phyloP scores from a whole-genome alignment of 225 moss, liverwort and hornwort species.

The Physcomitrellopsis africana region DNA sequence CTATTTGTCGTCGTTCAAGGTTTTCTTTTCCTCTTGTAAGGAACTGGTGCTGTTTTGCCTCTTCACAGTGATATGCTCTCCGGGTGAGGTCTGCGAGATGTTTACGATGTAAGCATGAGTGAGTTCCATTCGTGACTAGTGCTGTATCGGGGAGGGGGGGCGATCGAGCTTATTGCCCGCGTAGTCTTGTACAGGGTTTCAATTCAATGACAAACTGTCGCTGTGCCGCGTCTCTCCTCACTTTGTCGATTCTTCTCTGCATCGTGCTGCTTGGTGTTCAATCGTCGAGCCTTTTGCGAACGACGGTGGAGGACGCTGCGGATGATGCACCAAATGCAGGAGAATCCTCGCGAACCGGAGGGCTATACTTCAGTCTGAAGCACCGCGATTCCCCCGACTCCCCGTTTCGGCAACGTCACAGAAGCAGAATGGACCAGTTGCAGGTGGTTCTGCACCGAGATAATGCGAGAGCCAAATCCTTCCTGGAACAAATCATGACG shows the following conservation, averaged over 20 bases:
- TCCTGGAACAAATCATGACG: slow-evolving; percentile 19
- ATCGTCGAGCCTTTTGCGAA: background rate
- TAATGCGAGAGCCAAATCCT: slow-evolving; percentile 22
- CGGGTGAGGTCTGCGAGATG: no score
- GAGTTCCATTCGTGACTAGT: no score
- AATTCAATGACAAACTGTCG: slow-evolving; percentile 23
- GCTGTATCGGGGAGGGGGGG: no score
- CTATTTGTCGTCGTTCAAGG: no score
- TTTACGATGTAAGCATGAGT: no score
- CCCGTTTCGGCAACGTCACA: slow-evolving; percentile 37
- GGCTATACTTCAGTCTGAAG: slow-evolving; percentile 37
- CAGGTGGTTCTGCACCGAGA: slow-evolving; percentile 34
- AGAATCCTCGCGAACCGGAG: background rate
- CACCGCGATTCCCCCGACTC: slow-evolving; percentile 48
- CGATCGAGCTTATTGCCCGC: no score
- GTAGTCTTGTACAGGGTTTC: no score
- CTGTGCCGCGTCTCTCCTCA: slow-evolving; percentile 10
- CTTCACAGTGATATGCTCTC: no score
- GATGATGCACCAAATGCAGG: background rate
- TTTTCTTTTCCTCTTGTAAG: no score
- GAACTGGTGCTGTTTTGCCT: no score
- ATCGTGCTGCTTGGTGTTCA: background rate
- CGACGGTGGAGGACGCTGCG: background rate
- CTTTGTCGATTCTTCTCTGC: slow-evolving; percentile 13
- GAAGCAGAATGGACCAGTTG: slow-evolving; percentile 11